Base-by-base conservation (phyloP, 176 grass and related monocot species). In the Oryza officinalis region DNA sequence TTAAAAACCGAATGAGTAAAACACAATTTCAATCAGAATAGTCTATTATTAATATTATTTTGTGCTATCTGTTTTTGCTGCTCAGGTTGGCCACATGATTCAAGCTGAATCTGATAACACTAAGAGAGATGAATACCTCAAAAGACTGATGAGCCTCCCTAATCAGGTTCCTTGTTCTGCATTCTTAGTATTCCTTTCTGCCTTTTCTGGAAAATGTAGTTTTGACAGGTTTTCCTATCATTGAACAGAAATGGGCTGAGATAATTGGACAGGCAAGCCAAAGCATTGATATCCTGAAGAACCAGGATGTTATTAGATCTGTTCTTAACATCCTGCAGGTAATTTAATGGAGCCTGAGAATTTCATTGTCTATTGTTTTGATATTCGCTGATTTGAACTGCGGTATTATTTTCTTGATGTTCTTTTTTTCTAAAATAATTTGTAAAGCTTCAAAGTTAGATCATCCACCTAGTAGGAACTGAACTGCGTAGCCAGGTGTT, bases 251-350 rank as follows among this genome's bases (percentile, higher is more conserved):
- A 96, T 99, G 97, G 97, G 89, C 93, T 57, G 97, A 99, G 78
- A 99, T 99, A 86, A 99, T 99, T 87, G 97, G 97, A 60, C 97
- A 96, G 79, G 97, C 97, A 57, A 92, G 97, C 67, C 85, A 80
- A 73, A 99, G 97, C 84, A 92, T 99, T 90, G 97, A 96, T 85
- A 85, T 99, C 43, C 85, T 99, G 71, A 99, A 99, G 86, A 95
- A 96, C 88, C 93, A 87, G 77, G 97, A 99, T 91, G 90, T 96
- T 73, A 99, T 99, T 80, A 89, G 97, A 92, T 90, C 93, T 63
- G 91, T 99, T 87, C 97, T 99, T 83, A 96, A 99, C 87, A 99
- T 99, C 57, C 83, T 99, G 71, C 97, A 99, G 97, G 97, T 99
- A 92, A 79, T 15, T 38, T 60, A 38, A 69, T 50, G 8, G 10